Evolutionary conservation across 331 rosid species (phyloP), one percentile per base, ranked within the genome.

Genomic region (Quercus phellos): DNA sequence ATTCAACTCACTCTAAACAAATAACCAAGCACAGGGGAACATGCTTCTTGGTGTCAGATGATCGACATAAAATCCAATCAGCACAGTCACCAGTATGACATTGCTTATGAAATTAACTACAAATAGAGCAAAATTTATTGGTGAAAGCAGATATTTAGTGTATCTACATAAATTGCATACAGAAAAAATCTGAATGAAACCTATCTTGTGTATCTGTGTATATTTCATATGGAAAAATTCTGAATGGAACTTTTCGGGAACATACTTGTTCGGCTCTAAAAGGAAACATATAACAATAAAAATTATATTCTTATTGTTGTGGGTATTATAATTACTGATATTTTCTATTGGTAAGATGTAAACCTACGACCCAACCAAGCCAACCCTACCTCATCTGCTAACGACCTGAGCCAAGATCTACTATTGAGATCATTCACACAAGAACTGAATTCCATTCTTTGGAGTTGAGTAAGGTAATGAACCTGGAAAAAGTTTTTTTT

Each of bases 1-100:
- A 38, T 19, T 79, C 29, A 30, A 13, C 53, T 38, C 22, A 18
- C 79, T 72, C 71, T 29, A 34, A 76, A 78, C 72, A 59, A 78
- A 80, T 67, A 81, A 21, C 19, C 29, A 22, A 53, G 72, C 59
- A 73, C 73, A 74, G 83, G 69, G 72, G 75, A 54, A 30, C 74
- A 29, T 51, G 73, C 67, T 70, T 72, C 53, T 35, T 72, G 77
- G 30, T 70, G 67, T 59, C 56, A 68, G 61, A 81, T 72, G 54
- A 55, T 16, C 54, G 74, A 51, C 21, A 74, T 74, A 66, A 74
- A 55, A 59, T 75, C 21, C 55, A 18, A 35, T 69, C 61, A 38
- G 72, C 46, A 80, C 4, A 51, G 81, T 53, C 55, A 50, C 69
- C 50, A 68, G 22, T 76, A 66, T 56, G 30, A 58, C 59, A 51